These are phyloP conservation scores for Syzygium malaccense DNA, from an alignment of 441 rosid genomes.

Conservation along the genomic window DNA sequence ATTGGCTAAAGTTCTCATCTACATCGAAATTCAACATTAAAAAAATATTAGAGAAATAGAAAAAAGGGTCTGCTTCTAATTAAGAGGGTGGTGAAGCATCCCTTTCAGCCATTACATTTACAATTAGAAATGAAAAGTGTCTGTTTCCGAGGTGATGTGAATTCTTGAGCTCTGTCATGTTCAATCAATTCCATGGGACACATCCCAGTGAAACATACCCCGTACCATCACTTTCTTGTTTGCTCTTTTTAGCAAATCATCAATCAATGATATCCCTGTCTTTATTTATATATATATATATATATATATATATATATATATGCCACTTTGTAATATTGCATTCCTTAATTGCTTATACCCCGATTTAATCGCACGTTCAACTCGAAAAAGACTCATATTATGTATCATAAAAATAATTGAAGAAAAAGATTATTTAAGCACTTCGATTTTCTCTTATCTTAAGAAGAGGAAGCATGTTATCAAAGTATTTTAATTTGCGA, in stretches of 20 bases:
- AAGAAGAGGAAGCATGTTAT: not conserved
- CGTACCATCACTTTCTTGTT: not conserved
- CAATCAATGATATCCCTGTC: not conserved
- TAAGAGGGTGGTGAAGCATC: constrained; percentile 15
- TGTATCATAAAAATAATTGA: not conserved
- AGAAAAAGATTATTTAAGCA: not conserved
- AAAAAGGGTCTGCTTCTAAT: constrained; percentile 11
- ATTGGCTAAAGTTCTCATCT: not conserved
- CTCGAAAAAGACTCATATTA: not conserved
- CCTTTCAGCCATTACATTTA: constrained; percentile 9
- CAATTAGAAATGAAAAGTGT: not conserved
- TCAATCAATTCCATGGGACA: not conserved
- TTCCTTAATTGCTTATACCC: not conserved
- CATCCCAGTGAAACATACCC: not conserved
- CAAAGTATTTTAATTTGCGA: not conserved
- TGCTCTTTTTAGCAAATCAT: not conserved
- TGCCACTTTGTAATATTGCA: not conserved
- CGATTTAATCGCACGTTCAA: not conserved
- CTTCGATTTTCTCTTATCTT: not conserved
- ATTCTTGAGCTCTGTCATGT: not conserved
- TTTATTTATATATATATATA: not conserved
- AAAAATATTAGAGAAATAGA: not conserved
- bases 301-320: not conserved
- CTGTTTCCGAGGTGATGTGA: not conserved
- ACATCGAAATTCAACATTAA: not conserved